A percentile compares a stretch with the other conserved stretches of the same genome.
phyloP scores from a whole-genome alignment of 257 asterid genomes.

The Euphrasia confusa region DNA sequence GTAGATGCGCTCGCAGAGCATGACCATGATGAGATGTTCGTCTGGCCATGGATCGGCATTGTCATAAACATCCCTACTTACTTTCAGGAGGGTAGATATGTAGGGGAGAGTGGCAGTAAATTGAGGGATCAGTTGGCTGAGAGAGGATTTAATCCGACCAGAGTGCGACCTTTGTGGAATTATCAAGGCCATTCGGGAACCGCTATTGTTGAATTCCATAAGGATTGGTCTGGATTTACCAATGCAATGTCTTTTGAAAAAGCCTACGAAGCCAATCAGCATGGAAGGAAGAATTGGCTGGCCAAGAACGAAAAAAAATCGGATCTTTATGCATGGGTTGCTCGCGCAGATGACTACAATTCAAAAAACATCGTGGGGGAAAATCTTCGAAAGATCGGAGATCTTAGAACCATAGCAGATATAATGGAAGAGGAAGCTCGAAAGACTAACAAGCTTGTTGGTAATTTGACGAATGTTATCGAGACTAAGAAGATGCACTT shows the following conservation, averaged over 20 bases:
- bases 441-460: slow-evolving; percentile 62
- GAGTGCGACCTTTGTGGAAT: slow-evolving; percentile 80
- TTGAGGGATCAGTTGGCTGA: slow-evolving; percentile 51
- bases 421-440: slow-evolving; percentile 78
- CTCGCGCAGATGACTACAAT: slow-evolving; percentile 76
- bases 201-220: slow-evolving; percentile 73
- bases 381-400: slow-evolving; percentile 77
- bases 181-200: slow-evolving; percentile 72
- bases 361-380: slow-evolving; percentile 58
- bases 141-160: slow-evolving; percentile 63
- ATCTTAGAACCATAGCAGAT: slow-evolving; percentile 65
- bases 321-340: slow-evolving; percentile 80
- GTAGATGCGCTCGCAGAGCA: slow-evolving; percentile 49
- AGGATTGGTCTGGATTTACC: slow-evolving; percentile 79
- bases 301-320: slow-evolving; percentile 34
- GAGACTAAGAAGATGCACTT: slow-evolving; percentile 67
- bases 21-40: slow-evolving; percentile 68
- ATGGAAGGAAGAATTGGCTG: slow-evolving; percentile 67
- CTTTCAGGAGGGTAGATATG: slow-evolving; percentile 54
- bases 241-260: slow-evolving; percentile 82
- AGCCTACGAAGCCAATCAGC: slow-evolving; percentile 55
- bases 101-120: slow-evolving; percentile 78
- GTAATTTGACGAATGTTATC: slow-evolving; percentile 55
- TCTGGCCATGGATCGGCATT: slow-evolving; percentile 93
- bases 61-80: slow-evolving; percentile 57